Evolutionary conservation across 345 rosid species (phyloP), one percentile per base, ranked within the genome.

Genomic region (Gossypium stocksii): DNA sequence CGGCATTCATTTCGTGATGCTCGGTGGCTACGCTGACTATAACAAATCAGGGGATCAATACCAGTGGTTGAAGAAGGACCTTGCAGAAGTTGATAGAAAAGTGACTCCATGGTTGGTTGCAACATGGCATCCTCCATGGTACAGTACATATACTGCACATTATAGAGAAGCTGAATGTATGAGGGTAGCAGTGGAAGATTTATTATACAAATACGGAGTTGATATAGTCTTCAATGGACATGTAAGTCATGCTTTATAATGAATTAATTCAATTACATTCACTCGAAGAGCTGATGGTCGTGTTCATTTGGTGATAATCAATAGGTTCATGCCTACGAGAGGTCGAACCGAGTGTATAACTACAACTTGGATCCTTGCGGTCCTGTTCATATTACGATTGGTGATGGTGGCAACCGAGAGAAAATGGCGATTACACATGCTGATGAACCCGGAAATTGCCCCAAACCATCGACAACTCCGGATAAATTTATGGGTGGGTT

Each of bases 251-350:
- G 48, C 20, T 63, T 17, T 17, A 63, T n/a, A 63, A 9, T 38
- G 48, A 63, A 27, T 14, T 51, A 45, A 9, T 45, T 45, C 48
- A 45, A 69, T 51, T 27, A 29, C 25, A 29, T 69, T 15, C 17
- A 9, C 45, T 45, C 10, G 16, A 15, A 49, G 22, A 27, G 57
- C 72, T 69, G 16, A 69, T 25, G 22, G 3, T 2, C 23, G n/a
- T 20, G 25, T 46, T 23, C 41, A 13, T 64, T 9, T 60, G 49
- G 11, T 49, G 64, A 71, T 17, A 74, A 70, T 57, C 23, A 66
- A 63, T 84, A 94, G 98, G 94, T 94, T 74, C 89, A 94, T 85
- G 97, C 95, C 34, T 94, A 94, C 38, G 98, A 94, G 84, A 92
- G 98, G 73, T 89, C 98, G 34, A 94, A 94, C 77, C 82, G 94